Conservation (phyloP, 2,329 filamentous ascomycete species). For the Macrophomina pseudophaseolina region DNA sequence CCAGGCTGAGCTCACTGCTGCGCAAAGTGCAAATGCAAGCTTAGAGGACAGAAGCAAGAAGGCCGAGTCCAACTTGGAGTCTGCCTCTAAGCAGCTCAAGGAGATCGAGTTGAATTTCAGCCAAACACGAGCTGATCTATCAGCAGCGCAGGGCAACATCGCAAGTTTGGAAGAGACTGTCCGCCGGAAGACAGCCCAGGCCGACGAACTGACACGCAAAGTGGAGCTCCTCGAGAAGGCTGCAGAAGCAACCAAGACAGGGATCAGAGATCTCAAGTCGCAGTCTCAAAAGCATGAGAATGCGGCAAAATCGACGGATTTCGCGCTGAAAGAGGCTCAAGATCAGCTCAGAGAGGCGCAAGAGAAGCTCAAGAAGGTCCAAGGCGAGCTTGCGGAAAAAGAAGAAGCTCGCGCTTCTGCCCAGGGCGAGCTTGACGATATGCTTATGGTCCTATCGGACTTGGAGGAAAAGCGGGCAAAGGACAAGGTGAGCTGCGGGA, state of each 20-base stretch:
- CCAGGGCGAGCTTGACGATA: constrained; percentile 53
- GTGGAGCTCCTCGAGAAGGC: constrained; percentile 26
- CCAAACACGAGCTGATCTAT: constrained; percentile 1
- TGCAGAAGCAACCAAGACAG: constrained; percentile 28
- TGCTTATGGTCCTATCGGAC: constrained; percentile 55
- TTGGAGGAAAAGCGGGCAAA: constrained; percentile 51
- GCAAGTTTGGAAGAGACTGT: constrained; percentile 33
- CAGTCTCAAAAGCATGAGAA: constrained; percentile 25
- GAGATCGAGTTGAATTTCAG: constrained; percentile 24
- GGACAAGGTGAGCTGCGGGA: constrained; percentile 41
- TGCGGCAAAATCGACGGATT: constrained; percentile 7
- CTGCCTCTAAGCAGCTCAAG: constrained; percentile 22
- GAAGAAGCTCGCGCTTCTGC: constrained; percentile 42
- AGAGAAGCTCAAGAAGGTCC: constrained; percentile 36
- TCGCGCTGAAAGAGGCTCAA: constrained; percentile 34
- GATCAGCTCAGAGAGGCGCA: constrained; percentile 28
- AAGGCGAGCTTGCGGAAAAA: constrained; percentile 41
- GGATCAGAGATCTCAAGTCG: constrained; percentile 30
- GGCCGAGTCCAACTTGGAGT: constrained; percentile 21
- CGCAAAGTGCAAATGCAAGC: constrained; percentile 27
- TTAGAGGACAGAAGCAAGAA: constrained; percentile 23
- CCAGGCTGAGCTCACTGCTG: constrained; percentile 31
- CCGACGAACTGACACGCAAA: constrained; percentile 27
- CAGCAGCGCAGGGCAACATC: constrained; percentile 14
- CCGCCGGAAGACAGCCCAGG: constrained; percentile 21